A percentile compares a stretch with the other conserved stretches of the same genome.
Evolutionary conservation across 192 early-diverging fungal species (phyloP).

Genomic region (Rhizoclosmatium globosum): DNA sequence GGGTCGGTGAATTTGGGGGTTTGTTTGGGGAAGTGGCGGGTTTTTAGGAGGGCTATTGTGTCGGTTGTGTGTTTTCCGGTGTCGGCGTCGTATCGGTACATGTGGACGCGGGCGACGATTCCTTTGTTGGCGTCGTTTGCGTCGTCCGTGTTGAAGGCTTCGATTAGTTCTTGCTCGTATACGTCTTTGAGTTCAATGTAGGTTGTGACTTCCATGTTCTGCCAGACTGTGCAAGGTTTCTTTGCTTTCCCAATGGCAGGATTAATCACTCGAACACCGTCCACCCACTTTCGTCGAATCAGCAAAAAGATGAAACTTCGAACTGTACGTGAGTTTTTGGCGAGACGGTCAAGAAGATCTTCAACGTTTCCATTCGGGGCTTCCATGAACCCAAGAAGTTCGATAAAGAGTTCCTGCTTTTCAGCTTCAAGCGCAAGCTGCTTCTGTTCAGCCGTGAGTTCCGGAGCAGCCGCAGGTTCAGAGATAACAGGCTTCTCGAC

Average conservation of each 20-base stretch:
- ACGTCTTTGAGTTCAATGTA: slow-evolving; percentile 53
- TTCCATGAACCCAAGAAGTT: slow-evolving; percentile 63
- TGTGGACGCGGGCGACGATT: slow-evolving; percentile 46
- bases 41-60: slow-evolving; percentile 46
- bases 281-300: slow-evolving; percentile 52
- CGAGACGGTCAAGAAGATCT: slow-evolving; percentile 49
- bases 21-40: slow-evolving; percentile 49
- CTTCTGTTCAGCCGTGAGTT: slow-evolving; percentile 30
- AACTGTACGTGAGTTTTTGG: slow-evolving; percentile 39
- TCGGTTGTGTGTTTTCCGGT: slow-evolving; percentile 48
- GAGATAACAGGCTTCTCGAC: not conserved
- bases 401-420: slow-evolving; percentile 54
- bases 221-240: slow-evolving; percentile 47
- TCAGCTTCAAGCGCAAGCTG: slow-evolving; percentile 35
- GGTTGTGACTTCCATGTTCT: slow-evolving; percentile 53
- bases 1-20: slow-evolving; percentile 43
- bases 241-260: not conserved
- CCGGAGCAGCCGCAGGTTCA: not conserved
- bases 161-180: slow-evolving; percentile 41
- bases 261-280: slow-evolving; percentile 38
- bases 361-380: slow-evolving; percentile 58
- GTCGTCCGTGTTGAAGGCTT: slow-evolving; percentile 3
- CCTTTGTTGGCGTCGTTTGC: slow-evolving; percentile 26
- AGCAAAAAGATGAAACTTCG: slow-evolving; percentile 59
- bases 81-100: slow-evolving; percentile 60